Base-by-base conservation (phyloP, 441 rosid genomes). In the Codiaeum variegatum region DNA sequence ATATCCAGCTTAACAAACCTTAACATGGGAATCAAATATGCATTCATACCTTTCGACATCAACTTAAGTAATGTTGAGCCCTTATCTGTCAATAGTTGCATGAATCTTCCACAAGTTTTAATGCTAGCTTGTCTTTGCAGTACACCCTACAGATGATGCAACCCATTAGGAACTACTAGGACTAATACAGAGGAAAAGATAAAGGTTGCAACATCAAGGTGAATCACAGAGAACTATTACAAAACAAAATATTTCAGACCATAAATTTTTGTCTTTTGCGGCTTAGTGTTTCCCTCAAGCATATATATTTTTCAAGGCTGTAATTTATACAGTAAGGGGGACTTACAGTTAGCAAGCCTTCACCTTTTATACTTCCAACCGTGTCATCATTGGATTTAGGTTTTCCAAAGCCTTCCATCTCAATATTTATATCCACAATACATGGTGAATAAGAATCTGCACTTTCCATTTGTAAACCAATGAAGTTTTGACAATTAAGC, bases 71-170 rank as follows among this genome's bases (percentile, higher is more conserved):
- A 75, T 70, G 73, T 62, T 63, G 72, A 73, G 72, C 66, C 69
- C 46, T 71, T 78, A 65, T 73, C 61, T 76, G 77, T 68, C 73
- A 69, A 73, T 46, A 76, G 66, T 60, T 72, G 81, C 75, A 77
- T 67, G 52, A 76, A 71, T 36, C 63, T 79, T 76, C 78, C 78
- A 79, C 97, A 92, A 18, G 86, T 83, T 66, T 77, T 88, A 60
- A 87, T 76, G 89, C 97, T 94, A 66, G 85, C 87, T 80, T 92
- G 98, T 80, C 97, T 88, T 84, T 86, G 91, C 80, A 94, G 76
- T 59, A 85, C 82, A 79, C 87, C 92, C 74, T 85, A 92, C 85
- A 79, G 16, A 66, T 84, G 83, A 91, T 83, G 82, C 23, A 71
- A 82, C 67, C 54, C 76, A 77, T 67, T 16, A 55, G 16, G 11